Percentiles rank a stretch among this genome's conserved stretches.
These are phyloP conservation scores for Liquidambar formosana DNA, from an alignment of 164 flowering plant genomes.

Conservation along the genomic window DNA sequence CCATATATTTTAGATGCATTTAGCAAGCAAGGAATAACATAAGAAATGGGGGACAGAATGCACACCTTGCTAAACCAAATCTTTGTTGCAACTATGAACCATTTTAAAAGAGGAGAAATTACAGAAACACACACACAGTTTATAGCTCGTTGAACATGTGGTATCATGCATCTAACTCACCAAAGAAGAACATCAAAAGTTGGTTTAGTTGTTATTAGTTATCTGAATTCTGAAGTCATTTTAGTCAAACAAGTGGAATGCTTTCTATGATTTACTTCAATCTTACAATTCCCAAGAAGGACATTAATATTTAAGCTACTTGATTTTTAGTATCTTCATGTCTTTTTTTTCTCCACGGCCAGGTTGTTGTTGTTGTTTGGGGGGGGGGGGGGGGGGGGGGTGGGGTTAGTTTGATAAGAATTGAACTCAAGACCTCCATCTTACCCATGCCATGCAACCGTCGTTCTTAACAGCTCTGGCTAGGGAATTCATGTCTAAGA, in stretches of 20 bases:
- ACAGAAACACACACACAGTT: neutral
- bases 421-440: too few relatives aligned
- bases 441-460: too few relatives aligned
- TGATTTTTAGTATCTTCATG: too few relatives aligned
- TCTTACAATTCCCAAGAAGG: neutral
- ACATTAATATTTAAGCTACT: too few relatives aligned
- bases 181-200: neutral
- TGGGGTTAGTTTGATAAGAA: too few relatives aligned
- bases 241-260: neutral
- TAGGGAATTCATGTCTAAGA: too few relatives aligned
- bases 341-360: too few relatives aligned
- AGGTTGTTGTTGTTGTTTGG: too few relatives aligned
- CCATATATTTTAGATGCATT: neutral
- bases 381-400: too few relatives aligned
- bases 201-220: neutral
- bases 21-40: neutral
- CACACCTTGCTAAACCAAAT: neutral
- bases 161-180: neutral
- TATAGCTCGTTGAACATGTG: neutral
- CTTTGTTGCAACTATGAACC: neutral
- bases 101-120: neutral
- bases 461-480: too few relatives aligned
- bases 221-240: neutral
- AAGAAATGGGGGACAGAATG: neutral
- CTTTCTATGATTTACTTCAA: neutral